Evolutionary conservation across 176 grass and related monocot species (phyloP), one percentile per base, ranked within the genome.

Genomic region (Avena eriantha): DNA sequence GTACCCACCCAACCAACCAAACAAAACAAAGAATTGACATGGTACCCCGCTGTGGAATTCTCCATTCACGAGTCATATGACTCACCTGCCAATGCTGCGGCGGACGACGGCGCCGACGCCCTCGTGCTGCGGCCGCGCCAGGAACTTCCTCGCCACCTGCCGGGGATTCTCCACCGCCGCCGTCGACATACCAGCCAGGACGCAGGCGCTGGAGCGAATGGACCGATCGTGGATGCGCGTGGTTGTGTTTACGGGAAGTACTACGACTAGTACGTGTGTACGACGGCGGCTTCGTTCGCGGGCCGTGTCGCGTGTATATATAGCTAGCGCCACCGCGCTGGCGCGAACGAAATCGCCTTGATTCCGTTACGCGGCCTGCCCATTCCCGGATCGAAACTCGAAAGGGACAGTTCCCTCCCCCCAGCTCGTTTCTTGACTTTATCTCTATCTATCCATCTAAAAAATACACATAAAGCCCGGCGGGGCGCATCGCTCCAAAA

Each of bases 11-110:
- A 22, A 54, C 0, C 34, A 4, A 56, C n/a, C n/a, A n/a, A n/a
- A n/a, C n/a, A n/a, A n/a, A n/a, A n/a, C n/a, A n/a, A 2, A 48
- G 5, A 19, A 29, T 29, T 29, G 29, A 29, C 1, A 29, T 29
- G 29, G 29, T 29, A 29, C 2, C 29, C 29, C 29, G 29, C 1
- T 29, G 29, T 29, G 29, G 29, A 29, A 29, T 29, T 29, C 29
- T 29, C 29, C 29, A 29, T 29, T 29, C 29, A 29, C 2, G 29
- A 29, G 2, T 29, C 29, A 29, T 29, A 29, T 29, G 29, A n/a
- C 48, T 49, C 73, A 95, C 95, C 95, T 91, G 3, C 97, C 97
- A 82, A 99, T 96, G 94, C 97, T 99, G 70, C 97, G 91, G 73
- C 94, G 90, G 74, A 99, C 97, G 74, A 94, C 87, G 67, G 97